Evolutionary conservation across 1,284 basidiomycete species (phyloP), one percentile per base, ranked within the genome.

Genomic region (Cryptococcus neoformans): DNA sequence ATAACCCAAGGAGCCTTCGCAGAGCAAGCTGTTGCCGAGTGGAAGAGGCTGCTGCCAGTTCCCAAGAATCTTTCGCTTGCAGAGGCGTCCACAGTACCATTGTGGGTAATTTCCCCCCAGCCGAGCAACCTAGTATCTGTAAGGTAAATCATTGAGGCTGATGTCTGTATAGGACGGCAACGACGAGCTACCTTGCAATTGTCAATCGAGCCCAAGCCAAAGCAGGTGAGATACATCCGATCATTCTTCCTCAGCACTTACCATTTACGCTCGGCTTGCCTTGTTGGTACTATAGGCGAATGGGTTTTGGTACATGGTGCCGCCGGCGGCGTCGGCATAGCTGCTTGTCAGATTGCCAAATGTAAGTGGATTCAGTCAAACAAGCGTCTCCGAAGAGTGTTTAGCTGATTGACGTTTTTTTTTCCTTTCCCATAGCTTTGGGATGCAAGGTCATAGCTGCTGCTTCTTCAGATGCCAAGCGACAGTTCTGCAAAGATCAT

Each of bases 311-410:
- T 95, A 6, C 88, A 88, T 52, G 92, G 90, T 9, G 88, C 88
- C n/a, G 90, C 90, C 1, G 77, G 77, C 5, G 94, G 94, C 34
- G 93, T 99, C 4, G 95, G 95, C 0, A 85, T 97, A 50, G 86
- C 87, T 7, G 93, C 93, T 3, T 86, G 92, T 12, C 93, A 96
- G 71, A 81, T 95, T 53, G 92, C 90, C 14, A 94, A 94, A 83
- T 57, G 75, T 77, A 39, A 51, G 68, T 28, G 28, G 28, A 28
- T 63, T 3, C 16, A 8, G 3, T 6, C 17, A 4, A 10, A 39
- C 38, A 16, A 37, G 16, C 12, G 21, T 21, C 8, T 38, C 35
- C 3, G 39, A 38, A 51, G 21, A n/a, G n/a, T n/a, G n/a, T n/a
- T n/a, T n/a, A n/a, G n/a, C 37, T 50, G 53, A 59, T 16, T 7